These are phyloP conservation scores for Stentor roeselii DNA, from an alignment of 73 alveolate species.

Conservation along the genomic window DNA sequence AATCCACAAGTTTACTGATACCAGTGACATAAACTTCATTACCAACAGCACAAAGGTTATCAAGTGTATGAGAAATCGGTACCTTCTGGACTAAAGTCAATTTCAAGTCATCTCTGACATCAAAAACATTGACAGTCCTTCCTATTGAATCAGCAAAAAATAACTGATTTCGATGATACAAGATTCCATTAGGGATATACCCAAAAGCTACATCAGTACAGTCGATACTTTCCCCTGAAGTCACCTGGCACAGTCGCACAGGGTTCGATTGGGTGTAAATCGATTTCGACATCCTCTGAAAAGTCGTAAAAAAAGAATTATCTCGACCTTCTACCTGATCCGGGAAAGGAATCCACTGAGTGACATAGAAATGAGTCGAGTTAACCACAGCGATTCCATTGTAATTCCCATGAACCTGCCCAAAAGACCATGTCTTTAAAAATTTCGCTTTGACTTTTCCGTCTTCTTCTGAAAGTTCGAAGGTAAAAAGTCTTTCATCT, in stretches of 20 bases:
- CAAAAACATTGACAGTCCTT: background rate
- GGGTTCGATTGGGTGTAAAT: background rate
- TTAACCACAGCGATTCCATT: background rate
- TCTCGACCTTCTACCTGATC: slow-evolving; percentile 16
- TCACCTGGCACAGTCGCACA: background rate
- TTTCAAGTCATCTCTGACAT: background rate
- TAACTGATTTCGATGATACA: background rate
- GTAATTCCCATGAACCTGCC: background rate
- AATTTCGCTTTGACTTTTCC: background rate
- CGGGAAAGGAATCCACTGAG: slow-evolving; percentile 23
- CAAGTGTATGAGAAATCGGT: slow-evolving; percentile 2
- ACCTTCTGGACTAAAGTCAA: background rate
- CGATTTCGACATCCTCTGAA: background rate
- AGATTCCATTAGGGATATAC: background rate
- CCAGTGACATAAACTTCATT: slow-evolving; percentile 14
- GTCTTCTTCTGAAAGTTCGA: background rate
- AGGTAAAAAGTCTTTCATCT: background rate
- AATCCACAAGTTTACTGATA: background rate
- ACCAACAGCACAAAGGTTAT: background rate
- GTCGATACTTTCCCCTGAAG: background rate
- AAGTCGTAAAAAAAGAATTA: background rate
- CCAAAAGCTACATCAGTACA: background rate
- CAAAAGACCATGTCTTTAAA: background rate
- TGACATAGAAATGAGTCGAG: background rate
- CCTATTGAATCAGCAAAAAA: background rate